Percentiles rank a stretch among this genome's conserved stretches.
Conservation (phyloP, 306 rosid genomes). For the Medicago lupulina region DNA sequence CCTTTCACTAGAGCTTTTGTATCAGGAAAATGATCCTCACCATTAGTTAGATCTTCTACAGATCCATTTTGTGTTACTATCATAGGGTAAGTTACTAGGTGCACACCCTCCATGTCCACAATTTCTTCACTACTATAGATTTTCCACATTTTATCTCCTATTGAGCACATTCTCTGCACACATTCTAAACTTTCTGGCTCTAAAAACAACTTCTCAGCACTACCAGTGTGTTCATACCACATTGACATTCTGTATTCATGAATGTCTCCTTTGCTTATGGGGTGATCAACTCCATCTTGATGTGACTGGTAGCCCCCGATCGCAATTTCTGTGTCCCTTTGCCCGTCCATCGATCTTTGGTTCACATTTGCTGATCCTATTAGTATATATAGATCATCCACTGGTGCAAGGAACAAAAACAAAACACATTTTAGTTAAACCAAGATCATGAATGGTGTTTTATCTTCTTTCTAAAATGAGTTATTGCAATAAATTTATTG, state of each 20-base stretch:
- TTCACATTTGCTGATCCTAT: slow-evolving; percentile 97
- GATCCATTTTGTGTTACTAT: slow-evolving; percentile 56
- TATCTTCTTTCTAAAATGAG: not conserved
- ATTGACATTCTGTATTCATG: slow-evolving; percentile 72
- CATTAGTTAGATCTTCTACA: slow-evolving; percentile 49
- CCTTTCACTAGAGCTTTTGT: slow-evolving; percentile 66
- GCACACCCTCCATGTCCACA: slow-evolving; percentile 83
- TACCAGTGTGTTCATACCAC: slow-evolving; percentile 85
- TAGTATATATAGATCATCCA: slow-evolving; percentile 84
- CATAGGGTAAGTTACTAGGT: slow-evolving; percentile 77
- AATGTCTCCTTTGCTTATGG: slow-evolving; percentile 51
- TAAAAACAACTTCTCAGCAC: slow-evolving; percentile 44
- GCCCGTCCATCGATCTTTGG: slow-evolving; percentile 95
- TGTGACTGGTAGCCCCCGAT: slow-evolving; percentile 74
- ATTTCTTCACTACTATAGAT: slow-evolving; percentile 60
- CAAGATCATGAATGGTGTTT: not conserved
- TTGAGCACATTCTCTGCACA: slow-evolving; percentile 45
- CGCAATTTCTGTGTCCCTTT: slow-evolving; percentile 90
- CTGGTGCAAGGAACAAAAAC: slow-evolving; percentile 47
- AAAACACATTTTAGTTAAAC: slow-evolving; percentile 25
- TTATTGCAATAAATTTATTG: too few relatives aligned
- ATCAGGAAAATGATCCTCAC: slow-evolving; percentile 74
- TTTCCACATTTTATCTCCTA: slow-evolving; percentile 69
- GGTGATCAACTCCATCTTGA: slow-evolving; percentile 32
- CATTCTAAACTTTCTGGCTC: slow-evolving; percentile 55